Percentiles rank a stretch among this genome's conserved stretches.
Conservation (phyloP, 768 basidiomycete species). For the Mycena vitilis region DNA sequence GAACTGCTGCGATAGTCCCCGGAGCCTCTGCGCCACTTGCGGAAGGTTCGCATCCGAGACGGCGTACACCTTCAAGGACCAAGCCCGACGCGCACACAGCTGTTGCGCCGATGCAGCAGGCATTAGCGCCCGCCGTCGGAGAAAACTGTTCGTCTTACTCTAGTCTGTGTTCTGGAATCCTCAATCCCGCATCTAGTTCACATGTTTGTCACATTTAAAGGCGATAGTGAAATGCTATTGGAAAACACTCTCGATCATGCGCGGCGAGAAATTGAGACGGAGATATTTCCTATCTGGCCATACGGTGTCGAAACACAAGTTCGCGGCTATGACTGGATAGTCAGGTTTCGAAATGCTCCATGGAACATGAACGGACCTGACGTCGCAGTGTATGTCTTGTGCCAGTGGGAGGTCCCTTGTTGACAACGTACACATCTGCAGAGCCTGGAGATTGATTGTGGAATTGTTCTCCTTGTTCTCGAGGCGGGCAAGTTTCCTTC, state of each 20-base stretch:
- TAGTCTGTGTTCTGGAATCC: slow-evolving; percentile 1
- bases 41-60: slow-evolving; percentile 48
- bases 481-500: slow-evolving; percentile 57
- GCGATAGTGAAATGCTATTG: slow-evolving; percentile 71
- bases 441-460: slow-evolving; percentile 71
- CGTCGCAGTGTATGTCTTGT: slow-evolving; percentile 57
- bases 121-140: slow-evolving; percentile 32
- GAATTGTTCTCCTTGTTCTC: slow-evolving; percentile 71
- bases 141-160: slow-evolving; percentile 28
- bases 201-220: slow-evolving; percentile 76
- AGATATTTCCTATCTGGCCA: slow-evolving; percentile 73
- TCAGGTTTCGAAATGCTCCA: slow-evolving; percentile 74
- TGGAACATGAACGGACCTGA: slow-evolving; percentile 73
- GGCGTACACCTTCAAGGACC: slow-evolving; percentile 56
- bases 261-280: slow-evolving; percentile 67
- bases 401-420: not conserved
- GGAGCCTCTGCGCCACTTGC: slow-evolving; percentile 34
- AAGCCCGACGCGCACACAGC: slow-evolving; percentile 39
- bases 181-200: slow-evolving; percentile 61
- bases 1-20: slow-evolving; percentile 39
- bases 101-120: slow-evolving; percentile 40
- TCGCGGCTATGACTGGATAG: slow-evolving; percentile 62
- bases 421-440: slow-evolving; percentile 40
- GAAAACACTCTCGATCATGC: slow-evolving; percentile 63
- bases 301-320: slow-evolving; percentile 65